Evolutionary conservation across 2,329 filamentous ascomycete species (phyloP).

Genomic region (Penicillium sp.): DNA sequence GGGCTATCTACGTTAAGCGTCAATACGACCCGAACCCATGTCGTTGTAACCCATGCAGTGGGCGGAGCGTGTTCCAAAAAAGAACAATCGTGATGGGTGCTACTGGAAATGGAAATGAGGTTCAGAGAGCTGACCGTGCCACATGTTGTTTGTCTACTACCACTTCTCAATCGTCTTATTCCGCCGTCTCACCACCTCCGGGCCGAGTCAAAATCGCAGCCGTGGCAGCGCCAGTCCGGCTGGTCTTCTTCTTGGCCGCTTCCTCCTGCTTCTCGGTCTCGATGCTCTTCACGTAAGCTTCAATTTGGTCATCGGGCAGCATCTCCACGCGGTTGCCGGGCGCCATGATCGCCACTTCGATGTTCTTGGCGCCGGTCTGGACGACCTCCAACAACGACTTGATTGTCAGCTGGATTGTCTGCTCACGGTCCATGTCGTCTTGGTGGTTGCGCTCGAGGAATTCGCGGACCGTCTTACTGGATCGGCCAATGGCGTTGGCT

Average conservation of each 20-base stretch:
- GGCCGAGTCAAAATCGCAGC: constrained; percentile 66
- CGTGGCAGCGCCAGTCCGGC: constrained; percentile 42
- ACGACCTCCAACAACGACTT: constrained; percentile 98
- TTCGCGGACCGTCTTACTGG: constrained; percentile 97
- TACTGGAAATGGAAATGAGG: constrained; percentile 20
- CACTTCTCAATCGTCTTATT: constrained; percentile 9
- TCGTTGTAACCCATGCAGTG: too few relatives aligned
- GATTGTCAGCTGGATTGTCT: constrained; percentile 93
- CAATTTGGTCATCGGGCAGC: constrained; percentile 91
- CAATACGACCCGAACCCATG: too few relatives aligned
- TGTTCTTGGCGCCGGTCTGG: constrained; percentile 98
- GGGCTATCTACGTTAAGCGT: too few relatives aligned
- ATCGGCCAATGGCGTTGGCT: constrained; percentile 96
- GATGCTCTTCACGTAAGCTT: constrained; percentile 96
- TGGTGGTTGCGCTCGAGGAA: constrained; percentile 99
- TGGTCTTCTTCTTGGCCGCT: constrained; percentile 92
- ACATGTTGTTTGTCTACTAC: constrained; percentile 15
- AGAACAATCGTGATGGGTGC: constrained; percentile 18
- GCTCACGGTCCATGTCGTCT: constrained; percentile 92
- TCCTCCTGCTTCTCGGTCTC: constrained; percentile 99
- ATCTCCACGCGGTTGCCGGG: constrained; percentile 88
- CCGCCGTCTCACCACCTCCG: constrained; percentile 39
- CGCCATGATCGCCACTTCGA: constrained; percentile 97
- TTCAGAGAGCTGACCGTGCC: constrained; percentile 16
- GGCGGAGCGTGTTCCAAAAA: too few relatives aligned